These are phyloP conservation scores for Lavandula angustifolia DNA, from an alignment of 257 asterid species.

Conservation along the genomic window DNA sequence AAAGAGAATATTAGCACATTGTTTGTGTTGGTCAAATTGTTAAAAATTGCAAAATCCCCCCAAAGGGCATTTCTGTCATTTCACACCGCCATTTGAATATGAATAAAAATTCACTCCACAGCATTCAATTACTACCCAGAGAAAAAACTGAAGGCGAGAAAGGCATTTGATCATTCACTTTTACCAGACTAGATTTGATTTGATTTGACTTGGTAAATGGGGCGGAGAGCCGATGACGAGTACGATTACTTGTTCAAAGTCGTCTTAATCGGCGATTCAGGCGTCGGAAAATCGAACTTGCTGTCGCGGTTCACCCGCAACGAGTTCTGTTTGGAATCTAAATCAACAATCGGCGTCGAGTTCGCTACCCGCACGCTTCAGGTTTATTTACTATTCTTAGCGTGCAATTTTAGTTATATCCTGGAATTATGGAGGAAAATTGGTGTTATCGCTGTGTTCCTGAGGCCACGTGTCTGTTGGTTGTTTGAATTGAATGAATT, in stretches of 20 bases:
- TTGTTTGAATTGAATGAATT: constrained; percentile 5
- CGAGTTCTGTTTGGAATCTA: constrained; percentile 69
- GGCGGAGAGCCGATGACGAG: constrained; percentile 70
- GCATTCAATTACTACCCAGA: constrained; percentile 9
- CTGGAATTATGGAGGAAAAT: constrained; percentile 1
- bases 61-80: constrained; percentile 23
- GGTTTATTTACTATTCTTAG: constrained; percentile 38
- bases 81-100: background rate
- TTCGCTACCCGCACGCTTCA: constrained; percentile 76
- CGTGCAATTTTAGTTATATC: background rate
- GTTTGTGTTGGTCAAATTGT: too few relatives aligned
- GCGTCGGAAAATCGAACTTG: constrained; percentile 70
- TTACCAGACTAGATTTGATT: background rate
- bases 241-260: constrained; percentile 73
- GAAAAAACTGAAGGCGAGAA: constrained; percentile 4
- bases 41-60: constrained; percentile 7
- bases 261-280: constrained; percentile 70
- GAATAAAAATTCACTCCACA: background rate
- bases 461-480: constrained; percentile 23
- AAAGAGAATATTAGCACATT: too few relatives aligned
- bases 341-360: constrained; percentile 76
- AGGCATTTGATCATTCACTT: constrained; percentile 1
- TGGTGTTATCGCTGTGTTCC: background rate
- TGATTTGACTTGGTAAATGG: constrained; percentile 36
- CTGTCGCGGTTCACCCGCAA: constrained; percentile 70